Conservation (phyloP, 148 eudicot genomes). For the Polygonum maritimum region DNA sequence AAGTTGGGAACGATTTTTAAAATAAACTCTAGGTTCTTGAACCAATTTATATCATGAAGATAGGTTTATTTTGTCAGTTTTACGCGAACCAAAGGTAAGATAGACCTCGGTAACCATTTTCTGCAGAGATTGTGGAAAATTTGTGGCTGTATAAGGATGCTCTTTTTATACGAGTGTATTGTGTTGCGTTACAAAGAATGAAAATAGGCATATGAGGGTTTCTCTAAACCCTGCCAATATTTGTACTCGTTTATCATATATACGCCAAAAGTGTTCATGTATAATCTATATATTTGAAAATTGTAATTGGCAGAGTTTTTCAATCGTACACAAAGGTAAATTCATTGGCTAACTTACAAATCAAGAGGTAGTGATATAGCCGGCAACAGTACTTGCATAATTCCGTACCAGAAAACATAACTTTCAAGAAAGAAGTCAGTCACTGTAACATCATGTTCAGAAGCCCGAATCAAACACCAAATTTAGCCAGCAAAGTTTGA, state of each 20-base stretch:
- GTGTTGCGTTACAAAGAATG: neutral
- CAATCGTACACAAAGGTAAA: neutral
- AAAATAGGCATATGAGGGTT: neutral
- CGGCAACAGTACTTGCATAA: neutral
- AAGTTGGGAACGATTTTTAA: conserved; percentile 11
- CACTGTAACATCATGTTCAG: neutral
- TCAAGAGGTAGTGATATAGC: neutral
- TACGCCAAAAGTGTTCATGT: too few species aligned
- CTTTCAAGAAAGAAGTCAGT: neutral
- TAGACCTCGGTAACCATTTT: neutral
- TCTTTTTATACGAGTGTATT: neutral
- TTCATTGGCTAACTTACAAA: neutral
- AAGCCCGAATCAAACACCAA: neutral
- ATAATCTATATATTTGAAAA: too few species aligned
- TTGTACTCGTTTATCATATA: too few species aligned
- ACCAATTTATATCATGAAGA: conserved; percentile 16
- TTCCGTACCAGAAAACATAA: neutral
- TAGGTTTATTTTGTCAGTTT: neutral
- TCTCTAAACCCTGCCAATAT: too few species aligned
- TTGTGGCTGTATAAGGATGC: neutral
- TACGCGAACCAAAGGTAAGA: neutral
- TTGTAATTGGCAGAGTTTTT: too few species aligned
- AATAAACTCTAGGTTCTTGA: conserved; percentile 22
- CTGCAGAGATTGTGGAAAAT: neutral
- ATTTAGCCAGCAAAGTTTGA: neutral